Conservation (phyloP, 352 stramenopile genomes). For the Phytophthora cactorum region DNA sequence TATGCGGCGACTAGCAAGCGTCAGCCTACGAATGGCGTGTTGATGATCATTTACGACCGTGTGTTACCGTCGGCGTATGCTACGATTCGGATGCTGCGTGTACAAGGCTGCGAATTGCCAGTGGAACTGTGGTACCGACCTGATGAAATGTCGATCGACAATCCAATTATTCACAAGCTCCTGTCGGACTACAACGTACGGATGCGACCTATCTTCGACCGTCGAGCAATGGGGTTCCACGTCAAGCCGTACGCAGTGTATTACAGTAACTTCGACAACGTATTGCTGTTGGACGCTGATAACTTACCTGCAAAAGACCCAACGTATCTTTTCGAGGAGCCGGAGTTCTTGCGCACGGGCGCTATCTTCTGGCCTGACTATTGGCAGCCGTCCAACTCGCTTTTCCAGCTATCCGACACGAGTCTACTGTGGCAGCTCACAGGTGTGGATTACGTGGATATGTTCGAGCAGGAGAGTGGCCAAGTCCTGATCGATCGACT, state of each 20-base stretch:
- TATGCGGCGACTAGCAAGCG: conserved; percentile 49
- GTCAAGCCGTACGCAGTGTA: conserved; percentile 88
- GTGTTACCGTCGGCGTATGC: conserved; percentile 80
- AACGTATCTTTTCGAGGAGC: conserved; percentile 85
- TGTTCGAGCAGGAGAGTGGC: conserved; percentile 89
- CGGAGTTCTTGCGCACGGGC: conserved; percentile 73
- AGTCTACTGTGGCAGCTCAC: conserved; percentile 82
- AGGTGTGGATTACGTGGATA: conserved; percentile 72
- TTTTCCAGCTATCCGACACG: conserved; percentile 81
- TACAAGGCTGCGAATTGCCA: conserved; percentile 76
- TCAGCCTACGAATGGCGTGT: conserved; percentile 70
- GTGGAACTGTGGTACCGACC: conserved; percentile 88
- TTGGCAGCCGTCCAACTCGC: conserved; percentile 81
- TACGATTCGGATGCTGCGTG: conserved; percentile 78
- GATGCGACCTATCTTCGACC: conserved; percentile 84
- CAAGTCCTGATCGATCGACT: conserved; percentile 86
- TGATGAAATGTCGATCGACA: conserved; percentile 87
- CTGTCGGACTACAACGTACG: conserved; percentile 74
- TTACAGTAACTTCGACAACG: conserved; percentile 87
- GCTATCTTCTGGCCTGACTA: conserved; percentile 90
- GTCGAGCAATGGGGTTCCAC: conserved; percentile 75
- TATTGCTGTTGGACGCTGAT: conserved; percentile 84
- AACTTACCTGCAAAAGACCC: conserved; percentile 84
- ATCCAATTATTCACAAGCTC: conserved; percentile 77
- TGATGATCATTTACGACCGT: conserved; percentile 90